These are phyloP conservation scores for Draba incana DNA, from an alignment of 345 rosid genomes.

Conservation along the genomic window DNA sequence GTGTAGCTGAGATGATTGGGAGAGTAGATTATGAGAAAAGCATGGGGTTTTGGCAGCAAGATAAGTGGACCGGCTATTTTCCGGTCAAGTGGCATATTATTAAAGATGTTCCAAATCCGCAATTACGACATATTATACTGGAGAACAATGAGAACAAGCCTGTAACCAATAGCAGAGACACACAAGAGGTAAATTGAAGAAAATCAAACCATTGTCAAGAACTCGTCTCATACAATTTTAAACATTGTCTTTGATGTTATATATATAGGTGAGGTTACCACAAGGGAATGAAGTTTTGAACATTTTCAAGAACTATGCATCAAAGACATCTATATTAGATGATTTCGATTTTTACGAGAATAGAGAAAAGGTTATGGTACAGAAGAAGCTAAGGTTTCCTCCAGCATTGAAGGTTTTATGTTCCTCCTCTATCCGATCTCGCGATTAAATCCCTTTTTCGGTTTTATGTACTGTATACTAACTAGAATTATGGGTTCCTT, in stretches of 20 bases:
- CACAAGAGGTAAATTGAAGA: slow-evolving; percentile 60
- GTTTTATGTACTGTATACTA: slow-evolving; percentile 7
- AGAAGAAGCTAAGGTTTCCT: slow-evolving; percentile 54
- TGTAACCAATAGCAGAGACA: slow-evolving; percentile 76
- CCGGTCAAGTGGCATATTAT: slow-evolving; percentile 74
- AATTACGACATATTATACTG: slow-evolving; percentile 59
- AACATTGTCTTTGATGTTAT: slow-evolving; percentile 5
- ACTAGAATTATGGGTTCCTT: neutral
- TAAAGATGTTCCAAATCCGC: slow-evolving; percentile 69
- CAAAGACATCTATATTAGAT: slow-evolving; percentile 64
- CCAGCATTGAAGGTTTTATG: slow-evolving; percentile 29
- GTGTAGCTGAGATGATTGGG: slow-evolving; percentile 74
- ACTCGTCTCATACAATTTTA: neutral
- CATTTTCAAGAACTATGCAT: slow-evolving; percentile 57
- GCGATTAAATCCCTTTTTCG: neutral
- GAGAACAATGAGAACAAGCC: slow-evolving; percentile 77
- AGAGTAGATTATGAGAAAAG: slow-evolving; percentile 58
- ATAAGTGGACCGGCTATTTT: slow-evolving; percentile 73
- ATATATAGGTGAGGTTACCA: slow-evolving; percentile 57
- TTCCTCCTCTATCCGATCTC: slow-evolving; percentile 1
- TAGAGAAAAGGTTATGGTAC: slow-evolving; percentile 65
- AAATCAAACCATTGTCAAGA: slow-evolving; percentile 9
- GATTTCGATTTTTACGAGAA: slow-evolving; percentile 71
- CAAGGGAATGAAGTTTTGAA: slow-evolving; percentile 66
- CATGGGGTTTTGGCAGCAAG: slow-evolving; percentile 85